Evolutionary conservation across 495 filamentous ascomycete species (phyloP), one percentile per base, ranked within the genome.

Genomic region (Tuber brumale): DNA sequence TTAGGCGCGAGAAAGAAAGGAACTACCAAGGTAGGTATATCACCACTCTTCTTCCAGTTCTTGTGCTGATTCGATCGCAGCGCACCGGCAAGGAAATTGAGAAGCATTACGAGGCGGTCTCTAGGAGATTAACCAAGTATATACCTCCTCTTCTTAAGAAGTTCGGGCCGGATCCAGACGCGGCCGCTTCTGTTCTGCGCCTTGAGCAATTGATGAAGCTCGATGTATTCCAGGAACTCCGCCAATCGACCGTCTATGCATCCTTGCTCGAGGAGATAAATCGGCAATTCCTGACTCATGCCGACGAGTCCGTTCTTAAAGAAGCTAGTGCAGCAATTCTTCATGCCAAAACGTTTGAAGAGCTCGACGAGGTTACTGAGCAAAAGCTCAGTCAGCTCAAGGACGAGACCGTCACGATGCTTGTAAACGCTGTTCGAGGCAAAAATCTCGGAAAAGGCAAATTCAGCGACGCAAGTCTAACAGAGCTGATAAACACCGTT

Each of bases 191-290:
- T 23, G 94, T 97, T 45, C 85, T 99, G 27, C 90, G 93, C 12
- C 86, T 99, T n/a, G 93, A 94, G 80, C 92, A 94, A 82, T 88
- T 91, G 35, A 89, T 99, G 27, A 92, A 97, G 79, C 87, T 97
- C 3, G 91, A 93, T 71, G 89, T 95, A 37, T 95, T 97, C 83
- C 91, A 95, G 81, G 93, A 97, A 80, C 86, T 98, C 19, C 91
- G 94, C 35, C 93, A 97, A 83, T 90, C 92, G 2, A 90, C 92
- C 0, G 91, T 91, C 0, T 97, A 96, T 83, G 88, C 88, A 0
- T 89, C 93, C 21, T 85, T 98, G 35, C 86, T 99, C 2, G 95
- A 97, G 77, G 95, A 98, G 79, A 95, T 98, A 81, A 93, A 92
- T 79, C 92, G 91, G 76, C 95, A 98, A 81, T 98, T 98, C 84